Evolutionary conservation across 2,329 filamentous ascomycete species (phyloP).

Genomic region (Diaporthe australafricana): DNA sequence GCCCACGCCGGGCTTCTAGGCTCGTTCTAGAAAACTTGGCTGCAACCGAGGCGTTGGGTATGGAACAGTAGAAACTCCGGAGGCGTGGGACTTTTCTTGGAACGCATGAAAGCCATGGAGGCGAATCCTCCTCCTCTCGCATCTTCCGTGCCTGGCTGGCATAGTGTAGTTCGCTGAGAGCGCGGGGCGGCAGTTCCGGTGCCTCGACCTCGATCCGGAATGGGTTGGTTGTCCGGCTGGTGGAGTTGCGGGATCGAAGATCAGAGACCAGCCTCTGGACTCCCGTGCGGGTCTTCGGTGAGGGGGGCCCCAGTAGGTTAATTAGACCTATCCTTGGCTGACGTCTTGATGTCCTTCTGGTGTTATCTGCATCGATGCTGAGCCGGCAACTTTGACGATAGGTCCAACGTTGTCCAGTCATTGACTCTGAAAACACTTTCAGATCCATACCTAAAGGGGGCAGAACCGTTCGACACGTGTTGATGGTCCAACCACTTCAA

Average conservation of each 20-base stretch:
- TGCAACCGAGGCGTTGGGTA: not conserved
- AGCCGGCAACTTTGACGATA: no score
- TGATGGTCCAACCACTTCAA: not conserved
- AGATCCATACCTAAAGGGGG: not conserved
- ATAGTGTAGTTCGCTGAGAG: no score
- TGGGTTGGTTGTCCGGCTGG: not conserved
- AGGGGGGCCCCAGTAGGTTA: conserved; percentile 10
- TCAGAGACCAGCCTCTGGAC: not conserved
- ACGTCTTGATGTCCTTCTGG: no score
- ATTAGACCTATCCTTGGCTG: conserved; percentile 1
- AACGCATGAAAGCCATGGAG: conserved; percentile 9
- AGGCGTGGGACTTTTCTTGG: not conserved
- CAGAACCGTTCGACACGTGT: not conserved
- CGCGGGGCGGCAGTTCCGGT: not conserved
- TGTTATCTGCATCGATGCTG: not conserved
- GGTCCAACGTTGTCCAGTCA: no score
- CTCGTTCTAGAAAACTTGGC: conserved; percentile 16
- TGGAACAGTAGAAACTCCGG: not conserved
- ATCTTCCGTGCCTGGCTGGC: not conserved
- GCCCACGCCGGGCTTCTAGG: conserved; percentile 8
- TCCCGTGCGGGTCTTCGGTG: not conserved
- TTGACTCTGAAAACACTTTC: not conserved
- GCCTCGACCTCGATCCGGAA: not conserved
- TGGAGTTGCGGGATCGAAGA: conserved; percentile 6
- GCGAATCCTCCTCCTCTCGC: not conserved